Evolutionary conservation across 805 yeast genomes (phyloP).

Genomic region (Jamesozyma piceae): DNA sequence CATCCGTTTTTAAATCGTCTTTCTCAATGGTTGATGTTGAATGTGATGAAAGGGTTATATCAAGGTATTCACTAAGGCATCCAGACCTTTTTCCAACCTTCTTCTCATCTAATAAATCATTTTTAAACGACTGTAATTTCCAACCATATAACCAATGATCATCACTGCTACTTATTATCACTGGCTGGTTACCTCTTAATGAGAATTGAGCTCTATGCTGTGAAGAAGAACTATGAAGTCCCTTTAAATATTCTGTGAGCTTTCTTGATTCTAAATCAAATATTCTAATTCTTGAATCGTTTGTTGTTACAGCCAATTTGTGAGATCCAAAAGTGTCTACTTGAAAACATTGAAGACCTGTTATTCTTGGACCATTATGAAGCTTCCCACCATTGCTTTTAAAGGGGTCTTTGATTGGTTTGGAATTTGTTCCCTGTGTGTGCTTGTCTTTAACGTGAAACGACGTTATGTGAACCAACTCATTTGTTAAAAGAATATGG

Average conservation of each 20-base stretch:
- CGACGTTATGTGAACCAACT: slow-evolving; percentile 39
- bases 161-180: slow-evolving; percentile 73
- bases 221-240: slow-evolving; percentile 59
- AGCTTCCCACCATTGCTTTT: neutral
- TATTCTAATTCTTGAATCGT: slow-evolving; percentile 69
- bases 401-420: slow-evolving; percentile 1
- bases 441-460: slow-evolving; percentile 40
- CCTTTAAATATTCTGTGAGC: slow-evolving; percentile 61
- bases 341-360: slow-evolving; percentile 59
- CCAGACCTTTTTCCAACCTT: neutral
- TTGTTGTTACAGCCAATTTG: slow-evolving; percentile 56
- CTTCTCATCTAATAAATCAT: neutral
- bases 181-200: slow-evolving; percentile 16
- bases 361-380: slow-evolving; percentile 47
- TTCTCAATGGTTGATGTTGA: neutral
- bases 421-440: slow-evolving; percentile 9
- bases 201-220: slow-evolving; percentile 51
- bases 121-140: slow-evolving; percentile 36
- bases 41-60: neutral
- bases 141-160: slow-evolving; percentile 83
- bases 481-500: slow-evolving; percentile 51
- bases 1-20: neutral
- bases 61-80: neutral
- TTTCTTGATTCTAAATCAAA: slow-evolving; percentile 45
- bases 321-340: slow-evolving; percentile 18